Conservation (phyloP, 345 rosid species). For the Rhodomyrtus tomentosa region DNA sequence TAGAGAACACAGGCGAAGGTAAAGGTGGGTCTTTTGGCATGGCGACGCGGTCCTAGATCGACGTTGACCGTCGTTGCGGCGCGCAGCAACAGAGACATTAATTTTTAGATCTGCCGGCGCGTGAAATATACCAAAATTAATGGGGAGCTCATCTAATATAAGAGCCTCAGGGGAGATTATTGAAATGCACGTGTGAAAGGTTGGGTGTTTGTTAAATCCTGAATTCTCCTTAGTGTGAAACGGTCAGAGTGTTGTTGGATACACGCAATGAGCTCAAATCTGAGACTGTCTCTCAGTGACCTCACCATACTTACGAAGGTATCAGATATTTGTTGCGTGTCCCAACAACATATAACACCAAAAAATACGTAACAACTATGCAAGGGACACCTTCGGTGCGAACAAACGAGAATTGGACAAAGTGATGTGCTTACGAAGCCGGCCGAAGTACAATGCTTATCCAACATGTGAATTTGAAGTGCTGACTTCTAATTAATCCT, state of each 20-base stretch:
- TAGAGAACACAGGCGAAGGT: neutral
- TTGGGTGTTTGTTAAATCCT: neutral
- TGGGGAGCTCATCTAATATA: neutral
- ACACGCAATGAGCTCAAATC: neutral
- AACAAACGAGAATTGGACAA: neutral
- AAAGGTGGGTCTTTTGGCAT: neutral
- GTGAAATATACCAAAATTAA: neutral
- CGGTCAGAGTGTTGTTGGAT: neutral
- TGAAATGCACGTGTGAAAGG: neutral
- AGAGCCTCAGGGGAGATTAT: neutral
- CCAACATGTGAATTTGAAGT: neutral
- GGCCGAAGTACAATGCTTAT: neutral
- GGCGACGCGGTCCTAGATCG: neutral
- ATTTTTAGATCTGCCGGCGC: neutral
- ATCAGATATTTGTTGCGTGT: neutral
- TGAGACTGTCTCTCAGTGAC: neutral
- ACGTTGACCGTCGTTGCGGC: neutral
- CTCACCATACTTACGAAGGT: neutral
- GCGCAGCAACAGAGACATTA: neutral
- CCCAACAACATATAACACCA: neutral
- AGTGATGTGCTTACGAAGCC: neutral
- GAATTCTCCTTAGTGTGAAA: neutral
- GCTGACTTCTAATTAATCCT: neutral
- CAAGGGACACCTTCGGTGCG: neutral
- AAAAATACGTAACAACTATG: neutral